These are phyloP conservation scores for Besnoitia besnoiti DNA, from an alignment of 169 alveolate genomes.

Conservation along the genomic window DNA sequence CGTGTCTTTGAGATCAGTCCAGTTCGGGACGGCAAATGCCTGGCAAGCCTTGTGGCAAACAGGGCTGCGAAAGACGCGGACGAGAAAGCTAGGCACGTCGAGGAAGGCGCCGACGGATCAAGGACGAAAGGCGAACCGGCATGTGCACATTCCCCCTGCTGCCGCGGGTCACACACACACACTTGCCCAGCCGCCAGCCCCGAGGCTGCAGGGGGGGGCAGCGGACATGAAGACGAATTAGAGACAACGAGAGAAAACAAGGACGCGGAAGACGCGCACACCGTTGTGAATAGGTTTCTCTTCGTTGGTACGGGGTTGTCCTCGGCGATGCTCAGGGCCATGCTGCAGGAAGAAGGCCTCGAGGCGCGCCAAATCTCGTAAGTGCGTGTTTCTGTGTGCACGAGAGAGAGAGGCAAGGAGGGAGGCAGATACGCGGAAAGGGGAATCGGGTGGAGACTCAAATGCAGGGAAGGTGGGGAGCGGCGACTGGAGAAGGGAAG, in stretches of 20 bases:
- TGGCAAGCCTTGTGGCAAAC: background rate
- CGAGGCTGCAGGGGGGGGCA: background rate
- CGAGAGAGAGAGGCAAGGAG: background rate
- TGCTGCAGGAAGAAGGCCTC: background rate
- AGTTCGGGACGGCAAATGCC: background rate
- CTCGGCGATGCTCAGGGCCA: background rate
- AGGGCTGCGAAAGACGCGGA: background rate
- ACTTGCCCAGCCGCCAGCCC: background rate
- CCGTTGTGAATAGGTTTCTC: background rate
- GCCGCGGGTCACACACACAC: no score
- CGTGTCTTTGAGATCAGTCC: slow-evolving; percentile 7
- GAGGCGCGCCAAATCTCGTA: no score
- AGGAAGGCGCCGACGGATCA: background rate
- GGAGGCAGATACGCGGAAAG: background rate
- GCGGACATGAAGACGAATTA: background rate
- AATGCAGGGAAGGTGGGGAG: background rate
- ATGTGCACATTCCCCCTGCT: no score
- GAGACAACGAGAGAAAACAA: background rate
- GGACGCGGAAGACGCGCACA: background rate
- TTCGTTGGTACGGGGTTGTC: background rate
- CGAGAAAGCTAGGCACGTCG: background rate
- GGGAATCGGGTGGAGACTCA: background rate
- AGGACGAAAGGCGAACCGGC: no score
- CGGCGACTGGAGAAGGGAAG: no score
- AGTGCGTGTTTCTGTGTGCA: background rate